Base-by-base conservation (phyloP, 2,329 filamentous ascomycete genomes). In the Aspergillus hiratsukae region DNA sequence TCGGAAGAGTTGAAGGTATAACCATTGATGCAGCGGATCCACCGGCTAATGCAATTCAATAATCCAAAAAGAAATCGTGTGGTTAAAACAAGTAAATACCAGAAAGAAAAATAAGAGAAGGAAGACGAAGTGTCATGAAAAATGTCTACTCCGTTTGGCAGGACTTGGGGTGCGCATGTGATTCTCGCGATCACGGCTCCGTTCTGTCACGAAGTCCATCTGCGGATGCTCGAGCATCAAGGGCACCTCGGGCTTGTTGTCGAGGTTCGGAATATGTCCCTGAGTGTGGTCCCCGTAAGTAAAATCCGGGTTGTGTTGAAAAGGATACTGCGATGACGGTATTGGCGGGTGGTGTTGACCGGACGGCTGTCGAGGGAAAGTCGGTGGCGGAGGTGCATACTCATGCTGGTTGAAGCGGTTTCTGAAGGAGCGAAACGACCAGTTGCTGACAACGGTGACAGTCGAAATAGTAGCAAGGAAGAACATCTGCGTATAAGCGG, bases 381-480 rank as follows among this genome's bases (percentile, higher is more conserved):
- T 64, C 27, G 66, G 58, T 35, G 62, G 40, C 2, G 66, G 55
- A 8, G 62, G 67, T 6, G 60, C 28, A 49, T 68, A 70, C 35
- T 67, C 63, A 28, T 69, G 67, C 50, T 69, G 72, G 50, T 63
- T 68, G 27, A 62, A 68, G 59, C 64, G 68, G 60, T 67, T 73
- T 65, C 69, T 68, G 63, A 84, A 79, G 52, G 82, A 77, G 56
- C 79, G 78, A 68, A 86, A 85, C 2, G 83, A 83, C 69, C 83
- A 78, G 67, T 87, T 87, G 55, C 81, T 82, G 57, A 83, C 75
- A 46, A 80, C 78, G 52, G 85, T 79, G 63, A 80, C 79, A 49
- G 69, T 81, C 53, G 79, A 80, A 48, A 69, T 69, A 2, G 64
- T 69, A 11, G 68, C 64, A 11, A 74, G 66, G 57, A 73, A 75